Base-by-base conservation (phyloP, 2,329 filamentous ascomycete species). In the Domatiomyces catenatus region DNA sequence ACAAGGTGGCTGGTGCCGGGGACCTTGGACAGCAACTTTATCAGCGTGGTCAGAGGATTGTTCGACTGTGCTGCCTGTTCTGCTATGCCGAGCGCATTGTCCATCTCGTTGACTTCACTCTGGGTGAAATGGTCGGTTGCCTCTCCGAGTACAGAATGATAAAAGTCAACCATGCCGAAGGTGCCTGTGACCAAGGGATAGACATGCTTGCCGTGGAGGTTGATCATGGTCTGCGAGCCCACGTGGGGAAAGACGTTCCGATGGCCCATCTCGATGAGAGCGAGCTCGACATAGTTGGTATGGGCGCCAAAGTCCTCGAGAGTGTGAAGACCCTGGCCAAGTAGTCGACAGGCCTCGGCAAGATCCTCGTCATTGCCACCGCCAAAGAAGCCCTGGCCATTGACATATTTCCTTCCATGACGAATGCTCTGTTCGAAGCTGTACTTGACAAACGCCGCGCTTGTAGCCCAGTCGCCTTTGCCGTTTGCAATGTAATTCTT, bases 401-500 rank as follows among this genome's bases (percentile, higher is more conserved):
- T 79, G 22, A 80, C 84, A 63, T 89, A 90, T 24, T 85, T 67
- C 36, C 86, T 76, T 12, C 85, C 86, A 59, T 77, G 88, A 66
- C 90, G 85, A 55, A 90, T 84, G 63, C 81, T 79, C 53, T 84
- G 77, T 12, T 75, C 74, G 54, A 92, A 66, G 59, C 84, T 88
- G 67, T 79, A 86, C 58, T 81, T 80, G 53, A 94, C 75, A 61
- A 90, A 95, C 42, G 85, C 89, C 6, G 85, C 73, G 56, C 88
- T 94, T 18, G 92, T 98, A 1, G 89, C 86, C 85, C 89, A 95
- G 42, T 79, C 76, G 3, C 88, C 86, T 12, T 70, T 72, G 65
- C 96, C 90, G 61, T 95, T 96, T 53, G 90, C 81, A 58, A 98
- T 96, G 66, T 98, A 98, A 65, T 96, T 96, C 69, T 96, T 98